Evolutionary conservation across 2,329 filamentous ascomycete species (phyloP), one percentile per base, ranked within the genome.

Genomic region (Didymella sp.): DNA sequence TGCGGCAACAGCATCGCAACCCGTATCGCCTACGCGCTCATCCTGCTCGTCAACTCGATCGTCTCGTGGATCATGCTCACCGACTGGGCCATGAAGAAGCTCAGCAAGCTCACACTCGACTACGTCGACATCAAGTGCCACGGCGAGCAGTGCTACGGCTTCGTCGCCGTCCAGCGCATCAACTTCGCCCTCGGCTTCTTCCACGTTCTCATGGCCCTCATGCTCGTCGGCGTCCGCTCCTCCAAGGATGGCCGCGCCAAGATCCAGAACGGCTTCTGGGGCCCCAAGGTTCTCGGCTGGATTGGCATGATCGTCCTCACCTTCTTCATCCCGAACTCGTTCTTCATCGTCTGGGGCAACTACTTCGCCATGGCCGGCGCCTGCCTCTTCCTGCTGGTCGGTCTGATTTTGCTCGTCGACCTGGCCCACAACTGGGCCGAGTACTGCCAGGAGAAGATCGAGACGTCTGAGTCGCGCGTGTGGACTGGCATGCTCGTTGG

Each of bases 41-140:
- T 99, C 61, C 90, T 99, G 52, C 87, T 99, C 65, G 80, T 98
- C 78, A 99, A 99, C 84, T 97, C 94, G 57, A 96, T 98, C 63
- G 77, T 98, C 48, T 94, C 95, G 31, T 99, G 95, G 95, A 91
- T 99, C 68, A 96, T 98, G 92, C 92, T 99, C 80, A 99, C 95
- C 21, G 91, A 92, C 50, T 99, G 95, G 95, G 95, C 95, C 30
- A 91, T 99, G 74, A 91, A 96, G 71, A 98, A 98, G 76, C 84
- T 99, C 6, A 88, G 98, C 78, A 87, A 96, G 63, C 82, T 98
- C 51, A 95, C 92, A 12, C 84, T 99, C 64, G 92, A 98, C 78
- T 98, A 97, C 73, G 93, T 99, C 81, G 92, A 92, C 71, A 96
- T 99, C 73, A 89, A 89, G 71, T 99, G 95, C 75, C 74, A 91